Evolutionary conservation across 495 filamentous ascomycete genomes (phyloP), one percentile per base, ranked within the genome.

Genomic region (Trichoderma asperelloides): DNA sequence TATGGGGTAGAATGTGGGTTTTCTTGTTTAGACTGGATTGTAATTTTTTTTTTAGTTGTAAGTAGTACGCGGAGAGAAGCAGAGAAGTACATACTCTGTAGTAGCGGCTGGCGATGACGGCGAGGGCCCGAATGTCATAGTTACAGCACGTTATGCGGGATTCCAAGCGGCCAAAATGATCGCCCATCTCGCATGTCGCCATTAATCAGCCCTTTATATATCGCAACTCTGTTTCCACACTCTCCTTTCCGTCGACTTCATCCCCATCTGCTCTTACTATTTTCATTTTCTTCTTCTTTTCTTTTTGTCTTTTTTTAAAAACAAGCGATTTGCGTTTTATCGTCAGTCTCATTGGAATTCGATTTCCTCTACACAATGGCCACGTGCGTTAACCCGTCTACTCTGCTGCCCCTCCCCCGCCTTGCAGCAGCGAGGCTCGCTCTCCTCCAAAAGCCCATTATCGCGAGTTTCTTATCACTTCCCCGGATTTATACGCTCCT

Each of bases 311-410:
- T n/a, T n/a, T 13, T n/a, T 7, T n/a, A 18, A 51, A 16, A 47
- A 23, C n/a, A 51, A 51, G 21, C 47, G 41, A 9, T 18, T 18
- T 6, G 39, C 6, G 6, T 40, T 40, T 40, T 18, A 47, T 16
- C 43, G 2, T n/a, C n/a, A n/a, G 5, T 37, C 33, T 7, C 33
- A 51, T 21, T 23, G 33, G 33, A 21, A 51, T 21, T 23, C 39
- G 9, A 40, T 68, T 37, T 27, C 21, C 30, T 8, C 16, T 40
- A 49, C 64, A 70, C 62, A 70, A 76, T 76, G 74, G 70, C 74
- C 64, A 76, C 74, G 74, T 73, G 47, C 71, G 71, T 70, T 55
- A 41, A 39, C 40, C 68, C 18, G 27, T 64, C 47, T n/a, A n/a
- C n/a, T 51, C 43, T 49, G 18, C 49, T 68, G 51, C 67, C 63